Evolutionary conservation across 2,329 filamentous ascomycete species (phyloP).

Genomic region (Trichoderma atrobrunneum): DNA sequence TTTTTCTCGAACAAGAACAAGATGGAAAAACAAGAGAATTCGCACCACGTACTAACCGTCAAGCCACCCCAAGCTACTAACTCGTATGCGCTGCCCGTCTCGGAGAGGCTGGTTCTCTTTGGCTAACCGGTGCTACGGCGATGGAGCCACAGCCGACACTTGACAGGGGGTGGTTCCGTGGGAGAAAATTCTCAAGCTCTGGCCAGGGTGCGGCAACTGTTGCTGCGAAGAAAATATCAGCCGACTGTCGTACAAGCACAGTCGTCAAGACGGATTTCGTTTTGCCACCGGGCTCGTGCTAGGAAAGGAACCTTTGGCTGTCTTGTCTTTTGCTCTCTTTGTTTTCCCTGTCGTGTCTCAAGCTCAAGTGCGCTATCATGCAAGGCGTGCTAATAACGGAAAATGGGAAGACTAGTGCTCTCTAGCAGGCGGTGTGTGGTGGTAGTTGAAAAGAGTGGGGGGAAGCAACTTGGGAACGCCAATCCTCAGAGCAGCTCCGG

Average conservation of each 20-base stretch:
- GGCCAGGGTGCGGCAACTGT: not conserved
- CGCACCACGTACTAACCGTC: constrained; percentile 13
- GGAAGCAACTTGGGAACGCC: not conserved
- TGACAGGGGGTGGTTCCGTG: constrained; percentile 14
- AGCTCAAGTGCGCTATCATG: constrained; percentile 9
- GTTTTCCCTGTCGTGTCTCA: constrained; percentile 9
- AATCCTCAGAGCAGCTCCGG: constrained; percentile 1
- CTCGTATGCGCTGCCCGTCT: constrained; percentile 10
- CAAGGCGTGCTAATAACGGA: constrained; percentile 17
- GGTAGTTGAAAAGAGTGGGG: constrained; percentile 10
- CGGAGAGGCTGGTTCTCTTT: constrained; percentile 18
- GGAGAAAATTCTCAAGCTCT: constrained; percentile 14
- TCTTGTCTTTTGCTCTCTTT: not conserved
- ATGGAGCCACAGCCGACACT: constrained; percentile 18
- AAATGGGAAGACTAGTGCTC: constrained; percentile 8
- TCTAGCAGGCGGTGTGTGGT: constrained; percentile 12
- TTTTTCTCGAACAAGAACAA: not conserved
- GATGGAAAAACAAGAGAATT: not conserved
- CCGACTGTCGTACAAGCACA: constrained; percentile 2
- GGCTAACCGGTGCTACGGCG: not conserved
- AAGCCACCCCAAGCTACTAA: not conserved
- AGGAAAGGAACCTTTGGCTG: not conserved
- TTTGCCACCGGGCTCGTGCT: constrained; percentile 11
- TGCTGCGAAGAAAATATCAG: constrained; percentile 6
- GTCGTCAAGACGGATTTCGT: not conserved